Base-by-base conservation (phyloP, 2,329 filamentous ascomycete species). In the Metarhizium brunneum region DNA sequence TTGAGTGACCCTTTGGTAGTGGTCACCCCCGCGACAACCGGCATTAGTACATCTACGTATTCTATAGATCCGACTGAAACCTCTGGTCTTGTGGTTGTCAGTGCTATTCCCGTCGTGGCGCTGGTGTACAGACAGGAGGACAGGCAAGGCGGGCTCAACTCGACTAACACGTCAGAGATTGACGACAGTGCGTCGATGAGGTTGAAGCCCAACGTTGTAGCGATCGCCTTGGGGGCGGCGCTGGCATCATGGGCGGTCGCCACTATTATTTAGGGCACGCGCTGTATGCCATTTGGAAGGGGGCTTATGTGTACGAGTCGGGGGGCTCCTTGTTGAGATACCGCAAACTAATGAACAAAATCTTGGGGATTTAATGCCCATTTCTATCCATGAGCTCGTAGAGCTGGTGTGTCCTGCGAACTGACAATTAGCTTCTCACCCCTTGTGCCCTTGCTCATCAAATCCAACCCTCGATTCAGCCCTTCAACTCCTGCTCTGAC, bases 381-480 rank as follows among this genome's bases (percentile, higher is more conserved):
- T 14, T 10, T 45, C 18, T 6, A 5, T 20, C 18, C 8, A 8
- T 20, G n/a, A 18, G 7, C 18, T 20, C 42, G 42, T 45, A 2
- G 18, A 20, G n/a, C 42, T 25, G 18, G 18, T 16, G 18, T 45
- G 6, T 16, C n/a, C 25, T 55, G 58, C 7, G 62, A 35, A 38
- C 47, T 51, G 29, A 61, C 61, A 40, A 62, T 43, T 14, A 58
- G 54, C 49, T 62, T 63, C 55, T 63, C 54, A 18, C 61, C 62
- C 6, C 60, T 61, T 13, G 58, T 30, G 1, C 62, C 59, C 11
- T 48, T 45, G 38, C 51, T 35, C 47, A 63, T 61, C n/a, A 45
- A 50, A 47, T 61, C 14, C 10, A 62, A 13, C 1, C 58, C 59
- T 6, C 47, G 16, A 0, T 49, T 60, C 32, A 62, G 32, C 3